A percentile compares a stretch with the other conserved stretches of the same genome.
Evolutionary conservation across 768 basidiomycete genomes (phyloP).

Genomic region (Cantharellus anzutake): DNA sequence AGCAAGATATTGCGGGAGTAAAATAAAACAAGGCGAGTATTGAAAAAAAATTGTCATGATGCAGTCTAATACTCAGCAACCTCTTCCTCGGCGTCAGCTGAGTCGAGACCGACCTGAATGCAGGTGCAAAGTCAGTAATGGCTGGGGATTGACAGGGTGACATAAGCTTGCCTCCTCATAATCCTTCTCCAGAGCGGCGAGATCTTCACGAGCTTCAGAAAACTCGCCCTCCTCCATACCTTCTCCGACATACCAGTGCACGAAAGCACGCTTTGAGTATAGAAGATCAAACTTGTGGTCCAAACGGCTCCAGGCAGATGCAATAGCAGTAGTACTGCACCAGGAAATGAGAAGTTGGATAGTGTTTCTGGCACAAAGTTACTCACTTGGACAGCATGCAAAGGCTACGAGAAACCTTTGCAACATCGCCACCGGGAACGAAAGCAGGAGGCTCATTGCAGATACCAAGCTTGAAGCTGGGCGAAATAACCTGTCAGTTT

Average conservation of each 20-base stretch:
- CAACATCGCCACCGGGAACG: conserved; percentile 89
- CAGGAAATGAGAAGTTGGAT: not conserved
- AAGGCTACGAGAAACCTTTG: conserved; percentile 80
- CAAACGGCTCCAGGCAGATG: conserved; percentile 82
- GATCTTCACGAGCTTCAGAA: conserved; percentile 93
- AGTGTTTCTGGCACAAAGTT: not conserved
- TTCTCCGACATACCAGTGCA: conserved; percentile 94
- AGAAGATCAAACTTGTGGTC: conserved; percentile 98
- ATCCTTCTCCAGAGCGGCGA: conserved; percentile 92
- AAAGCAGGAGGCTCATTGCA: conserved; percentile 90
- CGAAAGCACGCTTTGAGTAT: conserved; percentile 89
- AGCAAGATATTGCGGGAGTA: no score
- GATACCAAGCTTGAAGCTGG: conserved; percentile 57
- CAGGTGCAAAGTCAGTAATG: not conserved
- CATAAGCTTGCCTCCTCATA: conserved; percentile 41
- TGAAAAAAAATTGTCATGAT: no score
- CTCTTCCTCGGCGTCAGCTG: conserved; percentile 10
- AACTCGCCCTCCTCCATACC: conserved; percentile 99
- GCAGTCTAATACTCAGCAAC: not conserved
- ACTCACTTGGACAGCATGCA: conserved; percentile 89
- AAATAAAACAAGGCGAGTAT: no score
- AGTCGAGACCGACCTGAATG: conserved; percentile 26
- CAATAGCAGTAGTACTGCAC: conserved; percentile 73
- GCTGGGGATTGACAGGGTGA: not conserved
- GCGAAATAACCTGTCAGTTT: conserved; percentile 7